A percentile compares a stretch with the other conserved stretches of the same genome.
phyloP scores from a whole-genome alignment of 2,329 filamentous ascomycete species.

The Alternaria sp. region DNA sequence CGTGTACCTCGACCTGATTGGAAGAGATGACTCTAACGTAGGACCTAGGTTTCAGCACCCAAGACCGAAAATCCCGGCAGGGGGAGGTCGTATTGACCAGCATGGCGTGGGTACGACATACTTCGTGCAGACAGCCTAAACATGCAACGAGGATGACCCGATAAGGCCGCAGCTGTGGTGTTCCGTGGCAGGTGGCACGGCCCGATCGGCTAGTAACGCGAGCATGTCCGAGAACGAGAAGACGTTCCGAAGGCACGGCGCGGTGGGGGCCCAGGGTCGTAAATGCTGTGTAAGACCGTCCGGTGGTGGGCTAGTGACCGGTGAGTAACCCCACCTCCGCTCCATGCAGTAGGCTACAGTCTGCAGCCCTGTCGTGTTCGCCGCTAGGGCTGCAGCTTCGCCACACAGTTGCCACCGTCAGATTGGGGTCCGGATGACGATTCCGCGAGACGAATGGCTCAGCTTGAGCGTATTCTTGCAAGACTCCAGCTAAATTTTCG shows the following conservation, averaged over 20 bases:
- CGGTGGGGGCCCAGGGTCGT: neutral
- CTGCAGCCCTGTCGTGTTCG: neutral
- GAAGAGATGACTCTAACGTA: neutral
- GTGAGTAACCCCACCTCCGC: neutral
- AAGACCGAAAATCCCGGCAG: neutral
- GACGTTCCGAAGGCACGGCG: neutral
- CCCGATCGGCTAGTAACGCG: neutral
- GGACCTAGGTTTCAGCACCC: neutral
- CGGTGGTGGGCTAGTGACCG: neutral
- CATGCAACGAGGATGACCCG: neutral
- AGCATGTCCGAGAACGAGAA: neutral
- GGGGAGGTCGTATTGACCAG: too few relatives aligned
- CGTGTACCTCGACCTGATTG: neutral
- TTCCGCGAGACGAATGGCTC: neutral
- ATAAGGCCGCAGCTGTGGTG: neutral
- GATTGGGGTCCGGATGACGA: neutral
- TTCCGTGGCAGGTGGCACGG: neutral
- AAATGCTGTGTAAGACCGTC: neutral
- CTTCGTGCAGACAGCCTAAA: neutral
- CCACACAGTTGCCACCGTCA: neutral
- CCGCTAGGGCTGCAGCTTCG: neutral
- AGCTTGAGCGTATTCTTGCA: neutral
- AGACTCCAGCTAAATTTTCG: neutral
- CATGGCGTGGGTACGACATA: neutral
- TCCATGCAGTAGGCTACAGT: neutral